Conservation (phyloP, 495 filamentous ascomycete species). For the Astrothelium subdiscretum region DNA sequence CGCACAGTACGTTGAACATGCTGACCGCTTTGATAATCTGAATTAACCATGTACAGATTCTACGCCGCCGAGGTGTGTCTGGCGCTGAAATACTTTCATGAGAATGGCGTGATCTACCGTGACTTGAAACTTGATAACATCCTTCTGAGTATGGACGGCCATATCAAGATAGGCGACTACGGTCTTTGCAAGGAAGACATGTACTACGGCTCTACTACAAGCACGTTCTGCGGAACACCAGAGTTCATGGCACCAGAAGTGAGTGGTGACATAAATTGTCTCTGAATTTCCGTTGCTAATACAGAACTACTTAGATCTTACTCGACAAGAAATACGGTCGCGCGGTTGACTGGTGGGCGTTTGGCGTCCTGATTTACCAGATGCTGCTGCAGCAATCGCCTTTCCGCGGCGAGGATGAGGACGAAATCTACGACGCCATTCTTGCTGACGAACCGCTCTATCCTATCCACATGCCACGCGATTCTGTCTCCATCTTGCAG, state of each 20-base stretch:
- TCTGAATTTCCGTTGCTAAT: slow-evolving; percentile 4
- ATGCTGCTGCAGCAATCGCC: slow-evolving; percentile 98
- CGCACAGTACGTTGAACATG: slow-evolving; percentile 63
- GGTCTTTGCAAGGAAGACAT: slow-evolving; percentile 99
- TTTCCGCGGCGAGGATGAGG: slow-evolving; percentile 97
- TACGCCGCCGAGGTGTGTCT: slow-evolving; percentile 97
- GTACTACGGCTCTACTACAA: slow-evolving; percentile 95
- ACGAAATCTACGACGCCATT: slow-evolving; percentile 99
- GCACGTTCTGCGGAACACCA: slow-evolving; percentile 97
- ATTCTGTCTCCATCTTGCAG: slow-evolving; percentile 94
- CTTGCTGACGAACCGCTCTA: slow-evolving; percentile 96
- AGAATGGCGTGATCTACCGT: slow-evolving; percentile 98
- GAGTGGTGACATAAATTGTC: slow-evolving; percentile 22
- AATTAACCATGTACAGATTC: slow-evolving; percentile 47
- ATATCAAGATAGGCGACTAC: slow-evolving; percentile 98
- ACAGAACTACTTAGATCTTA: slow-evolving; percentile 56
- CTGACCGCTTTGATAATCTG: background rate
- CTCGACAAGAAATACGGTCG: slow-evolving; percentile 97
- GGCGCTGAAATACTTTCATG: slow-evolving; percentile 97
- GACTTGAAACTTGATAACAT: slow-evolving; percentile 99
- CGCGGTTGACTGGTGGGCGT: slow-evolving; percentile 99
- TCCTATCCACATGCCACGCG: slow-evolving; percentile 97
- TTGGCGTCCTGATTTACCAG: slow-evolving; percentile 97
- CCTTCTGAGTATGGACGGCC: slow-evolving; percentile 85
- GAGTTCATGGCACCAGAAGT: slow-evolving; percentile 99